A percentile compares a stretch with the other conserved stretches of the same genome.
These are phyloP conservation scores for Aristolochia californica DNA, from an alignment of 164 flowering plant species.

Conservation along the genomic window DNA sequence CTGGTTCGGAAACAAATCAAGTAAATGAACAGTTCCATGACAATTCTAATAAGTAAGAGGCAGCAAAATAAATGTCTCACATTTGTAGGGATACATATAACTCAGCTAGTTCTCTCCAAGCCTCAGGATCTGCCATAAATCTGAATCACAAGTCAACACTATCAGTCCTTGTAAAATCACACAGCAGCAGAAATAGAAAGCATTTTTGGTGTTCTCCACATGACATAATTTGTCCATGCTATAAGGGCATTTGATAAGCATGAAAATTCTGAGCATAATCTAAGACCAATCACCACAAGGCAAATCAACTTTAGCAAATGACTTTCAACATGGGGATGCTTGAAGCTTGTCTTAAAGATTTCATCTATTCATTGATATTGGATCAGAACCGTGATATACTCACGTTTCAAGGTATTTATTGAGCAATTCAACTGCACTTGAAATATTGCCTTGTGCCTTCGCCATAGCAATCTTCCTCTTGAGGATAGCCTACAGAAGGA, in stretches of 20 bases:
- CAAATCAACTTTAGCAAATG: too few species aligned
- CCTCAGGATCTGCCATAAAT: slow-evolving; percentile 99
- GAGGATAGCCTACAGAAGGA: slow-evolving; percentile 44
- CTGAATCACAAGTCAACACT: slow-evolving; percentile 28
- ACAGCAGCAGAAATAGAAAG: slow-evolving; percentile 1
- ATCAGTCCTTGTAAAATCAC: neutral
- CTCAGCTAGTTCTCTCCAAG: slow-evolving; percentile 99
- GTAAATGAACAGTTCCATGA: neutral
- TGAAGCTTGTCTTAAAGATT: too few species aligned
- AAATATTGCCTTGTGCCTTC: slow-evolving; percentile 74
- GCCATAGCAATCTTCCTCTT: slow-evolving; percentile 87
- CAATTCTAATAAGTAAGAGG: neutral
- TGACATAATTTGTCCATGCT: too few species aligned
- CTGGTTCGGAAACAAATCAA: slow-evolving; percentile 26
- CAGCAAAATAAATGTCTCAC: slow-evolving; percentile 37
- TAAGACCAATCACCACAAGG: too few species aligned
- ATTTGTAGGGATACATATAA: slow-evolving; percentile 79
- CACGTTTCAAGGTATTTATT: slow-evolving; percentile 89
- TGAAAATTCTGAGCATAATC: too few species aligned
- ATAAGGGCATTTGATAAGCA: too few species aligned
- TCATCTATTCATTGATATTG: too few species aligned
- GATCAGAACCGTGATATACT: slow-evolving; percentile 9
- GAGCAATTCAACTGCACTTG: slow-evolving; percentile 64
- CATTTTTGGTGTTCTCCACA: too few species aligned
- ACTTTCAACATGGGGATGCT: too few species aligned